Percentiles rank a stretch among this genome's conserved stretches.
Conservation (phyloP, 2,329 filamentous ascomycete genomes). For the Periconia sp. region DNA sequence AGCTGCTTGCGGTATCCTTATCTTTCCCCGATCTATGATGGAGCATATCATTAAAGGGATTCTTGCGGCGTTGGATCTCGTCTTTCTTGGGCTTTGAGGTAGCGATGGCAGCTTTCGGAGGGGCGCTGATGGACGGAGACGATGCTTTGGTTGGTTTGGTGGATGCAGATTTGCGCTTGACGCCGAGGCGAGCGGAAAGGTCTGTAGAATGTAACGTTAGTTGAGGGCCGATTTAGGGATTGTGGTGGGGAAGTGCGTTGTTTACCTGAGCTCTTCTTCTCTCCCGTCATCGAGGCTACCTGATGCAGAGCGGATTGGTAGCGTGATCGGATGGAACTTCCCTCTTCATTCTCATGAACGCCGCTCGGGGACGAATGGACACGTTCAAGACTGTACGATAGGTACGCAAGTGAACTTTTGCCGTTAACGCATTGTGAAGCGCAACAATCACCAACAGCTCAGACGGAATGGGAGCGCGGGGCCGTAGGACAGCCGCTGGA, state of each 20-base stretch:
- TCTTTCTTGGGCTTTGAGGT: conserved; percentile 37
- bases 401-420: no score
- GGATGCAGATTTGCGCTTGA: conserved; percentile 29
- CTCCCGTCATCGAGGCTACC: conserved; percentile 28
- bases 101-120: conserved; percentile 38
- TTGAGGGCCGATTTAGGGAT: background rate
- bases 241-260: conserved; percentile 1
- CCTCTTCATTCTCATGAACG: no score
- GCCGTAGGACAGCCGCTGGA: no score
- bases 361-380: no score
- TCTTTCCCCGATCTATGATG: conserved; percentile 19
- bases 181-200: conserved; percentile 28
- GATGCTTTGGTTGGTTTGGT: conserved; percentile 30
- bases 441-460: no score
- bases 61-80: conserved; percentile 35
- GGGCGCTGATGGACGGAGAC: conserved; percentile 28
- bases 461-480: conserved; percentile 1
- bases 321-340: background rate
- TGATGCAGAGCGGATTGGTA: background rate
- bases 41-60: conserved; percentile 41
- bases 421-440: background rate
- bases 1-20: conserved; percentile 12
- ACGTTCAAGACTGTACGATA: no score
- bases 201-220: conserved; percentile 20
- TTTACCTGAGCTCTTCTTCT: conserved; percentile 39